These are phyloP conservation scores for Plantago elongata DNA, from an alignment of 257 asterid species.

Conservation along the genomic window DNA sequence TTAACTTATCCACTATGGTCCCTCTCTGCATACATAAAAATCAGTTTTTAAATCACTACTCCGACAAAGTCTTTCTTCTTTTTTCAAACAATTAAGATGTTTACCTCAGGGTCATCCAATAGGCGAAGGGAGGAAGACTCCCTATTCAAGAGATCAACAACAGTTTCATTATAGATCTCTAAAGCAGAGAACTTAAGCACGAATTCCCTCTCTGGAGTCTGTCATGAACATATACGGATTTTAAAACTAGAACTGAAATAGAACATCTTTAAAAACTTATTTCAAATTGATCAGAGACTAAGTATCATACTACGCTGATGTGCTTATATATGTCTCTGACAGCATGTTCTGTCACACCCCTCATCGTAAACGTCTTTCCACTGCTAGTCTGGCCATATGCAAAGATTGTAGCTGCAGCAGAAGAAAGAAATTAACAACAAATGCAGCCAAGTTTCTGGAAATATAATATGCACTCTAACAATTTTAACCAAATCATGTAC, in stretches of 20 bases:
- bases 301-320: conserved; percentile 47
- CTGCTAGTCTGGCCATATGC: conserved; percentile 98
- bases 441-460: conserved; percentile 5
- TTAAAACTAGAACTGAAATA: conserved; percentile 6
- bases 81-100: background rate
- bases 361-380: conserved; percentile 95
- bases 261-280: background rate
- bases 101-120: conserved; percentile 93
- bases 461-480: background rate
- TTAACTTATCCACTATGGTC: conserved; percentile 75
- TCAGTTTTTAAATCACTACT: background rate
- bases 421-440: background rate
- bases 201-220: conserved; percentile 81
- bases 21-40: conserved; percentile 63
- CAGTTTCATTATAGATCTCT: conserved; percentile 93
- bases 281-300: conserved; percentile 1
- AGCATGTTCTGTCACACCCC: conserved; percentile 84
- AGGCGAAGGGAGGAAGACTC: conserved; percentile 83
- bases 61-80: background rate
- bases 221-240: conserved; percentile 24
- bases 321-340: conserved; percentile 78
- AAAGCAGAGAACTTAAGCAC: conserved; percentile 81
- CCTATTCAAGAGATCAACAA: conserved; percentile 79
- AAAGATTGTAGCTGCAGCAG: conserved; percentile 75
- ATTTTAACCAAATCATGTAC: conserved; percentile 25